phyloP scores from a whole-genome alignment of 164 flowering plant genomes.

The Vitis cinerea region DNA sequence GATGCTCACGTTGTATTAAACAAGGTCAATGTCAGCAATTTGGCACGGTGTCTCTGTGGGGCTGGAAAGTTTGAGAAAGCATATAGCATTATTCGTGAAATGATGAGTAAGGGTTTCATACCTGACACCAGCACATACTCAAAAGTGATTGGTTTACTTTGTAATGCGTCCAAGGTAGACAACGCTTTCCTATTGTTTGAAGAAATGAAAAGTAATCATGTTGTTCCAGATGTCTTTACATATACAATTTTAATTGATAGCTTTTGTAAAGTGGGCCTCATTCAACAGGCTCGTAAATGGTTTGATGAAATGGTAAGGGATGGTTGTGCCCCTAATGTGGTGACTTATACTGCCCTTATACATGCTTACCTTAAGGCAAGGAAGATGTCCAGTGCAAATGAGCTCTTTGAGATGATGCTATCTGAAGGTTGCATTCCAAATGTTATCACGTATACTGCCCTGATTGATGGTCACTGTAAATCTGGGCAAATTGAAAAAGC shows the following conservation, averaged over 20 bases:
- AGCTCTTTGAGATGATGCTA: conserved; percentile 76
- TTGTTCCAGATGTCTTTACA: conserved; percentile 81
- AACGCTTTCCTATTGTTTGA: conserved; percentile 68
- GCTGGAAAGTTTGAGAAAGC: conserved; percentile 79
- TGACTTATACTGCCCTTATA: conserved; percentile 84
- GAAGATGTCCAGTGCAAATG: conserved; percentile 55
- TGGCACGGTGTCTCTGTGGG: conserved; percentile 74
- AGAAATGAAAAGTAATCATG: conserved; percentile 67
- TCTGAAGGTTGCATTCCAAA: conserved; percentile 67
- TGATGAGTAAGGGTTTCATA: conserved; percentile 83
- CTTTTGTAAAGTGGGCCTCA: conserved; percentile 83
- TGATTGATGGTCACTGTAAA: conserved; percentile 91
- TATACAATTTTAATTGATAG: conserved; percentile 79
- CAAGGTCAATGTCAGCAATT: conserved; percentile 69
- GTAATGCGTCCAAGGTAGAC: conserved; percentile 70
- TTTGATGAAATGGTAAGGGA: conserved; percentile 68
- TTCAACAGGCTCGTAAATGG: conserved; percentile 76
- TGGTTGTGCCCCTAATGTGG: conserved; percentile 89
- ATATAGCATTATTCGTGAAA: conserved; percentile 56
- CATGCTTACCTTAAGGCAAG: conserved; percentile 86
- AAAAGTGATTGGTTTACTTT: conserved; percentile 70
- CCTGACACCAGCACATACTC: conserved; percentile 79
- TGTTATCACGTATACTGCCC: conserved; percentile 74
- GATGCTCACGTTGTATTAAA: conserved; percentile 60
- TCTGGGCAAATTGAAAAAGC: conserved; percentile 70